Evolutionary conservation across 257 asterid genomes (phyloP).

Genomic region (Lycium barbarum): DNA sequence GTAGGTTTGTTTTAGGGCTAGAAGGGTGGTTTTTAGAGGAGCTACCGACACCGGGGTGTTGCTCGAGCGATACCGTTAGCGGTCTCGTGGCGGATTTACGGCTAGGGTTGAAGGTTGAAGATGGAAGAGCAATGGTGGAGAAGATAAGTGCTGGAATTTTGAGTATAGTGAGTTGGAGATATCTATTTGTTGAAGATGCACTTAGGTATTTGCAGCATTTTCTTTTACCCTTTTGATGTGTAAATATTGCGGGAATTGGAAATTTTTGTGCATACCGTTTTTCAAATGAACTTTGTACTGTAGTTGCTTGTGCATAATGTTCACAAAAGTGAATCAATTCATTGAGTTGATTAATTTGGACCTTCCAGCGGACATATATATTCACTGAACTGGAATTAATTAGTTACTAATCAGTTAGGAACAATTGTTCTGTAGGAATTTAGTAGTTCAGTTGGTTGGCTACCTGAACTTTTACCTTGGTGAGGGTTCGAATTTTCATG

Average conservation of each 20-base stretch:
- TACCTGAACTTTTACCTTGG: no score
- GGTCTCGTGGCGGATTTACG: slow-evolving; percentile 84
- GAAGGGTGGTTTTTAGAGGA: slow-evolving; percentile 93
- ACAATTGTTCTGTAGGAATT: no score
- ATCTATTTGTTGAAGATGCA: slow-evolving; percentile 70
- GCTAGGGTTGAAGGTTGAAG: slow-evolving; percentile 57
- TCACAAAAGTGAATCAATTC: no score
- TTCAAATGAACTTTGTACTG: not conserved
- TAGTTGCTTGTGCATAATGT: not conserved
- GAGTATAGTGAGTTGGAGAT: slow-evolving; percentile 87
- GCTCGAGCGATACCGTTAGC: slow-evolving; percentile 52
- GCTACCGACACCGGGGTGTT: slow-evolving; percentile 71
- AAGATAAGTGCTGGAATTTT: slow-evolving; percentile 74
- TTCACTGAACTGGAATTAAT: no score
- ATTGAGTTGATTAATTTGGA: no score
- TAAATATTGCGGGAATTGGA: not conserved
- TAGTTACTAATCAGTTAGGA: no score
- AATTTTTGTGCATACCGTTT: not conserved
- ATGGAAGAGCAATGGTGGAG: slow-evolving; percentile 65
- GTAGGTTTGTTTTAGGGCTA: slow-evolving; percentile 69
- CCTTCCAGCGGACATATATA: no score
- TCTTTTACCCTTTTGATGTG: slow-evolving; percentile 47
- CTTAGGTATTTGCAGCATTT: slow-evolving; percentile 86
- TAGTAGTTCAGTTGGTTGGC: no score
- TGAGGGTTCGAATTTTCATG: no score